Base-by-base conservation (phyloP, 1,139 yeast genomes). In the Diutina rugosa region DNA sequence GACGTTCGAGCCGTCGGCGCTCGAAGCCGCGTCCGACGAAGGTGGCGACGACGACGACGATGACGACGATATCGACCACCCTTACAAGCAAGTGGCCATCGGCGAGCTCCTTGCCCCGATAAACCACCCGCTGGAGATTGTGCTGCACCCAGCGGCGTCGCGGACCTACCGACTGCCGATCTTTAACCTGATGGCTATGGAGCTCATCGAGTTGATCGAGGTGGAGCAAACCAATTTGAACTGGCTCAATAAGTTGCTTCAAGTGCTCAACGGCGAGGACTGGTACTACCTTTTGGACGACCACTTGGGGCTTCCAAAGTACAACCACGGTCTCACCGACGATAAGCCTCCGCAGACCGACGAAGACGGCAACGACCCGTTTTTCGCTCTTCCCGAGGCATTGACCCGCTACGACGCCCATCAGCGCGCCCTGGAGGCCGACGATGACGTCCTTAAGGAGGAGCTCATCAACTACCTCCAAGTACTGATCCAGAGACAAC, bases 181-280 rank as follows among this genome's bases (percentile, higher is more conserved):
- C 63, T 78, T 61, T 77, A 61, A 74, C 70, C 63, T 77, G 72
- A 68, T 91, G 62, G 87, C 96, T 0, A 72, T 72, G 47, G 89
- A 90, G 61, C 82, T 93, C 46, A 81, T 91, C 51, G 86, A 86
- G 57, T 73, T 85, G 59, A 86, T 93, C 57, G 91, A 87, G 64
- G 79, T 81, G 53, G 98, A 91, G 65, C 96, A 90, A 64, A 76
- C 78, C 46, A 85, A 84, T 52, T 85, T 88, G 28, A 82, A 85
- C 59, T 81, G 84, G 68, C 74, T 90, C 59, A 80, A 87, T 56
- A 81, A 82, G 62, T 72, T 91, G 55, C 77, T 91, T 69, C 89
- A 86, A 60, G 84, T 87, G 1, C 82, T 91, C 64, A 75, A 90
- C 56, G 97, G 97, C 10, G 97, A 91, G 65, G 93, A 89, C 67